Percentiles rank a stretch among this genome's conserved stretches.
Conservation (phyloP, 2,329 filamentous ascomycete species). For the Ceratocystis alfenasii region DNA sequence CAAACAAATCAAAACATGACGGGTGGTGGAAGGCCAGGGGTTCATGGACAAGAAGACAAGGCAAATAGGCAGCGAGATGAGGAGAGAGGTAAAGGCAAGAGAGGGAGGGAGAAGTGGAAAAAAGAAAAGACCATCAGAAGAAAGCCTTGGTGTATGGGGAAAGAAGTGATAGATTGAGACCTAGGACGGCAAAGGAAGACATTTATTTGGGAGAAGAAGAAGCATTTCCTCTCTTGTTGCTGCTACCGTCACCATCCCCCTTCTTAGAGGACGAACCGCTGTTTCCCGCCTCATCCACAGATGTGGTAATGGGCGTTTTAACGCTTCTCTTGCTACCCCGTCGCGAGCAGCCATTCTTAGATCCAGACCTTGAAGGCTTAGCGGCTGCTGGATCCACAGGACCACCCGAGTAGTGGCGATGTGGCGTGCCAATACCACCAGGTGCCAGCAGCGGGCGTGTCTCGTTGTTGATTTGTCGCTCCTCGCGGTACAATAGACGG, state of each 20-base stretch:
- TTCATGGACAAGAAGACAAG: too few relatives aligned
- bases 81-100: neutral
- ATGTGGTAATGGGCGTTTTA: neutral
- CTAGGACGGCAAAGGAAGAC: neutral
- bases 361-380: neutral
- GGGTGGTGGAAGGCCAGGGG: neutral
- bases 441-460: slow-evolving; percentile 40
- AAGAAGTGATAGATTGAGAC: neutral
- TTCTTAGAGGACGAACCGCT: neutral
- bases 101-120: neutral
- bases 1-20: too few relatives aligned
- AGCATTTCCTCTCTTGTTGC: neutral
- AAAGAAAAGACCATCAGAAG: neutral
- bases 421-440: slow-evolving; percentile 39
- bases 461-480: slow-evolving; percentile 39
- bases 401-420: slow-evolving; percentile 21
- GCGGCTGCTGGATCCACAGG: neutral
- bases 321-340: slow-evolving; percentile 8
- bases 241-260: neutral
- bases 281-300: neutral
- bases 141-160: neutral
- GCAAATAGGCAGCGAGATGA: neutral
- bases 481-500: slow-evolving; percentile 40
- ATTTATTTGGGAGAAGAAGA: neutral
- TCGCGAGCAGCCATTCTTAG: slow-evolving; percentile 1